Evolutionary conservation across 2,329 filamentous ascomycete genomes (phyloP), one percentile per base, ranked within the genome.

Genomic region (Claviceps paspali): DNA sequence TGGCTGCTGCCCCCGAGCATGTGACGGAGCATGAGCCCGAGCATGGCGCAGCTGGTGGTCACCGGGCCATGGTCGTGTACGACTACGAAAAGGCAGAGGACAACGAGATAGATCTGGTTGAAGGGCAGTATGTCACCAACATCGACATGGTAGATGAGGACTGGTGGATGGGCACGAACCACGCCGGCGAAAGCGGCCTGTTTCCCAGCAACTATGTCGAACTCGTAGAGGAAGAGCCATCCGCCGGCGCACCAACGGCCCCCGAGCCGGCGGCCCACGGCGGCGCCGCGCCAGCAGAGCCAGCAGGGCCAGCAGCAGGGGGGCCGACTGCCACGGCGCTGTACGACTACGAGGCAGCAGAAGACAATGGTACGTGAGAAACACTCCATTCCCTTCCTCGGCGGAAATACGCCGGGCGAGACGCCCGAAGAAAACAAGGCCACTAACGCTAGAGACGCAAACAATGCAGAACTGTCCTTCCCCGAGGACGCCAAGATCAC

Each of bases 151-250:
- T 98, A 2, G 91, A 96, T 49, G 82, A 92, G 36, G 88, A 98
- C 55, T 98, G 91, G 91, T 98, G 91, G 91, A 82, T 94, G 73
- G 91, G 92, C 30, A 83, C 81, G 47, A 98, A 96, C 63, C 64
- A 70, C 17, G 69, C 67, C 43, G 91, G 91, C 49, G 85, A 95
- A 58, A 79, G 69, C 41, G 91, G 91, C 33, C 68, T 98, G 26
- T 96, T 98, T 68, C 91, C 91, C 5, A 91, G 84, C 63, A 96
- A 95, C 66, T 98, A 98, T 47, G 88, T 98, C 37, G 86, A 94
- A 56, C 59, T 94, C 17, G 67, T 91, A 26, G 79, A 81, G 27
- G 79, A 72, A 18, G 70, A 73, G 18, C 64, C 58, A 7, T 60
- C 55, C 11, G 53, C 59, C 8, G 54, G 59, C 6, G 53, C 59